Evolutionary conservation across 2,329 filamentous ascomycete genomes (phyloP).

Genomic region (Ascomycota sp.): DNA sequence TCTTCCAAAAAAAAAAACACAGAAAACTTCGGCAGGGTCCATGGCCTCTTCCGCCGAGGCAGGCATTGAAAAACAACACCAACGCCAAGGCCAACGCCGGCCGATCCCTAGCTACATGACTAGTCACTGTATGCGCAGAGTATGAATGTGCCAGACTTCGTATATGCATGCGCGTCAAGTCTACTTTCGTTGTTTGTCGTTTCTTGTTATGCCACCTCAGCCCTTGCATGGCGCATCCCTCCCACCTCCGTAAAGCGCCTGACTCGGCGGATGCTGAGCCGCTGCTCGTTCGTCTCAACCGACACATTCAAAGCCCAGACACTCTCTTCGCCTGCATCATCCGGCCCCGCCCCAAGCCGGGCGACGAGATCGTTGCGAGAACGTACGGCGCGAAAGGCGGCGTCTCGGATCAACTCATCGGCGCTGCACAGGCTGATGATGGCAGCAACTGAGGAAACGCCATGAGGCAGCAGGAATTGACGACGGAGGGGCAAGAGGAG

Average conservation of each 20-base stretch:
- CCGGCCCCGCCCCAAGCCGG: conserved; percentile 34
- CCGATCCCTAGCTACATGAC: too few species aligned
- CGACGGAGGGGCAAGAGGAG: conserved; percentile 37
- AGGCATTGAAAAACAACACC: too few species aligned
- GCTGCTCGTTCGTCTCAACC: conserved; percentile 17
- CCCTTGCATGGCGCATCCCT: conserved; percentile 6
- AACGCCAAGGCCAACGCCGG: too few species aligned
- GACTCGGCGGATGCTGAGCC: conserved; percentile 21
- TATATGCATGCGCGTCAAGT: too few species aligned
- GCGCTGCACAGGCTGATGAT: conserved; percentile 57
- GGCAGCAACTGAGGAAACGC: conserved; percentile 49
- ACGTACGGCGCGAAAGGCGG: conserved; percentile 45
- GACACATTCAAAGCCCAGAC: conserved; percentile 27
- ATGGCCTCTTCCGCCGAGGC: too few species aligned
- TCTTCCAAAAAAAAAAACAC: too few species aligned
- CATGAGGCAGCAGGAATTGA: conserved; percentile 47
- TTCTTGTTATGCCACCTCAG: conserved; percentile 1
- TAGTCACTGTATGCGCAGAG: too few species aligned
- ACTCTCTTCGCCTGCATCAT: conserved; percentile 22
- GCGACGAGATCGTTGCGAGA: conserved; percentile 47
- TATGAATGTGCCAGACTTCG: too few species aligned
- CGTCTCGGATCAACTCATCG: conserved; percentile 47
- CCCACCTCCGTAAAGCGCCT: conserved; percentile 22
- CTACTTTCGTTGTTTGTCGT: too few species aligned
- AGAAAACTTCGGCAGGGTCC: too few species aligned